Conservation (phyloP, 192 early-diverging fungal genomes). For the Pilaira anomala region DNA sequence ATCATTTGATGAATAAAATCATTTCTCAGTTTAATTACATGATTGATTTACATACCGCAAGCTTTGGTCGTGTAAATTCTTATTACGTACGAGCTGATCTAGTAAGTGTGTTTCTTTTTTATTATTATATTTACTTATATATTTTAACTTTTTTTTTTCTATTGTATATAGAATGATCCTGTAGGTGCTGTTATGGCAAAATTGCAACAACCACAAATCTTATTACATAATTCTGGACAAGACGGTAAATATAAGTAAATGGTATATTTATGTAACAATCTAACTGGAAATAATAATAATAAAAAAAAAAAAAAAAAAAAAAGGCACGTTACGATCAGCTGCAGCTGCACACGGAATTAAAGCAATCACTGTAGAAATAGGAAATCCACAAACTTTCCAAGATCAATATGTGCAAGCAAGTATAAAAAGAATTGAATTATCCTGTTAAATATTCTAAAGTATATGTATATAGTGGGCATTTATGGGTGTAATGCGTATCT, state of each 20-base stretch:
- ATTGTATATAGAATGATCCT: constrained; percentile 51
- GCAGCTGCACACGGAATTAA: constrained; percentile 70
- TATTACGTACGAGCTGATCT: constrained; percentile 88
- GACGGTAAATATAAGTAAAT: constrained; percentile 47
- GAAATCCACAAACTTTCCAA: constrained; percentile 84
- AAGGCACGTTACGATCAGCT: constrained; percentile 81
- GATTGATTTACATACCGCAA: constrained; percentile 87
- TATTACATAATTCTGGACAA: constrained; percentile 63
- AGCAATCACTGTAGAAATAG: constrained; percentile 92
- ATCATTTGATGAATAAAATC: constrained; percentile 75
- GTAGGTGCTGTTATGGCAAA: constrained; percentile 68
- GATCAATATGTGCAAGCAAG: constrained; percentile 73
- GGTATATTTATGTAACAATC: too few relatives aligned
- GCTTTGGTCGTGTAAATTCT: constrained; percentile 79
- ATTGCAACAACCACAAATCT: constrained; percentile 81
- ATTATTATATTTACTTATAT: not conserved
- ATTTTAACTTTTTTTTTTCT: not conserved
- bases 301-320: not conserved
- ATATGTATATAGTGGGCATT: constrained; percentile 46
- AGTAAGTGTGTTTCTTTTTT: constrained; percentile 18
- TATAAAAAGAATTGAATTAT: not conserved
- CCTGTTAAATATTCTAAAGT: not conserved
- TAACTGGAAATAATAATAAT: not conserved
- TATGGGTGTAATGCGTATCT: constrained; percentile 59
- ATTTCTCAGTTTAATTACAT: constrained; percentile 76